Evolutionary conservation across 2,329 filamentous ascomycete species (phyloP).

Genomic region (Alternaria consortialis): DNA sequence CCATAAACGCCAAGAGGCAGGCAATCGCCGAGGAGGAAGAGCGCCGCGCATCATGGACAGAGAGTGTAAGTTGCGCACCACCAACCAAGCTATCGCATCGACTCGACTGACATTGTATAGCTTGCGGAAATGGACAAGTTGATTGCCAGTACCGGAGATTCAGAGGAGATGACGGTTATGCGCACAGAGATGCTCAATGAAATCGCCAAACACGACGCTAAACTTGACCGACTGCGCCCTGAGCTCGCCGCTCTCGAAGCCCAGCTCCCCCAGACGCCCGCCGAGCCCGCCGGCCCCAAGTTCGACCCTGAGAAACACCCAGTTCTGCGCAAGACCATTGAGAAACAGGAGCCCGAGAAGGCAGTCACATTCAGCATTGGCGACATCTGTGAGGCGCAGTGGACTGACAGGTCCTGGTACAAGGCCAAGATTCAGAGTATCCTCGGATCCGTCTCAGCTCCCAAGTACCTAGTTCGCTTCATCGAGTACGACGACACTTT

Average conservation of each 20-base stretch:
- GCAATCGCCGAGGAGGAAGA: slow-evolving; percentile 33
- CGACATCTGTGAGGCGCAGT: slow-evolving; percentile 89
- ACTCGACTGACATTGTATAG: slow-evolving; percentile 4
- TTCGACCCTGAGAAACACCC: slow-evolving; percentile 85
- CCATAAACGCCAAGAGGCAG: slow-evolving; percentile 38
- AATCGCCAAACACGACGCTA: slow-evolving; percentile 79
- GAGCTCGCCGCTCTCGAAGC: slow-evolving; percentile 70
- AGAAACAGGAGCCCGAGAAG: slow-evolving; percentile 45
- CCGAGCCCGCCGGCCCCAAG: slow-evolving; percentile 59
- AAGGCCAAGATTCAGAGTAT: slow-evolving; percentile 92
- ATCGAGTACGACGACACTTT: slow-evolving; percentile 92
- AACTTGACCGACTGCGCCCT: slow-evolving; percentile 67
- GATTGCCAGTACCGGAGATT: slow-evolving; percentile 76
- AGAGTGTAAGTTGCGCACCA: slow-evolving; percentile 5
- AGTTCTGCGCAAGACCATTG: slow-evolving; percentile 66
- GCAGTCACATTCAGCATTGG: slow-evolving; percentile 79
- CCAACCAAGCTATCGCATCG: slow-evolving; percentile 6
- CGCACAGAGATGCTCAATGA: slow-evolving; percentile 83
- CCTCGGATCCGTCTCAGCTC: slow-evolving; percentile 88
- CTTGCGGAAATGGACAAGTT: slow-evolving; percentile 76
- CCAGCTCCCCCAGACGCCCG: slow-evolving; percentile 49
- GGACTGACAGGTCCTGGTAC: slow-evolving; percentile 91
- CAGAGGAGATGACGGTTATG: slow-evolving; percentile 82
- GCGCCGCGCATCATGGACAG: slow-evolving; percentile 30
- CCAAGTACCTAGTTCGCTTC: slow-evolving; percentile 95